Conservation (phyloP, 345 rosid genomes). For the Geranium brycei region DNA sequence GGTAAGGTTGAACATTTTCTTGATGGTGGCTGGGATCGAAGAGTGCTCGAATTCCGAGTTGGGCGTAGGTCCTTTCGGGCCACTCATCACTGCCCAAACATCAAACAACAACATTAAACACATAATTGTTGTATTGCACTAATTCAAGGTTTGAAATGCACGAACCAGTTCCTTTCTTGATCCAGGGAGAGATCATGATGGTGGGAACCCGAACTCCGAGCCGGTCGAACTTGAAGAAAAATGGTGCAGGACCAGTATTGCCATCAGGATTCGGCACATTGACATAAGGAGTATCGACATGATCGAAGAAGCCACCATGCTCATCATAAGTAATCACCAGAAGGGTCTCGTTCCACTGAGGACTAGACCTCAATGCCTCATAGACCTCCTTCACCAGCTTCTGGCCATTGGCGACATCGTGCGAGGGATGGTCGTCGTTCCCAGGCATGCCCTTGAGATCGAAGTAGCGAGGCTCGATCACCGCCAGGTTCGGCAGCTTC, state of each 20-base stretch:
- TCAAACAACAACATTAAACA: background rate
- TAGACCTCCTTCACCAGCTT: constrained; percentile 76
- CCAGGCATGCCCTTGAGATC: constrained; percentile 61
- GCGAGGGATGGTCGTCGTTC: constrained; percentile 89
- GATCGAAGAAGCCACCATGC: constrained; percentile 92
- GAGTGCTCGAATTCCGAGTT: constrained; percentile 80
- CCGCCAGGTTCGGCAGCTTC: constrained; percentile 58
- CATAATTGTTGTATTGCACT: too few species aligned
- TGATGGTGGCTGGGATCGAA: constrained; percentile 76
- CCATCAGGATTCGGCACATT: constrained; percentile 85
- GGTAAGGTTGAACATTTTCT: constrained; percentile 69
- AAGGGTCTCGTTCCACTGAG: constrained; percentile 90
- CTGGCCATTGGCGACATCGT: constrained; percentile 78
- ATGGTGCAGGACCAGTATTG: constrained; percentile 83
- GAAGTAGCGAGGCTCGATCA: constrained; percentile 80
- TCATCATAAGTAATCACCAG: constrained; percentile 81
- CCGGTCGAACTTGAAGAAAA: constrained; percentile 79
- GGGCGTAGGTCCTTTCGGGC: constrained; percentile 54
- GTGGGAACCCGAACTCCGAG: constrained; percentile 91
- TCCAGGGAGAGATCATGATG: constrained; percentile 92
- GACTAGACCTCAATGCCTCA: constrained; percentile 71
- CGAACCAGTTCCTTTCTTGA: constrained; percentile 78
- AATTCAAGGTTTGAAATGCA: too few species aligned
- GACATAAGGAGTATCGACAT: constrained; percentile 68
- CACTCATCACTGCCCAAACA: constrained; percentile 43